Evolutionary conservation across 257 asterid species (phyloP).

Genomic region (Salvia miltiorrhiza): DNA sequence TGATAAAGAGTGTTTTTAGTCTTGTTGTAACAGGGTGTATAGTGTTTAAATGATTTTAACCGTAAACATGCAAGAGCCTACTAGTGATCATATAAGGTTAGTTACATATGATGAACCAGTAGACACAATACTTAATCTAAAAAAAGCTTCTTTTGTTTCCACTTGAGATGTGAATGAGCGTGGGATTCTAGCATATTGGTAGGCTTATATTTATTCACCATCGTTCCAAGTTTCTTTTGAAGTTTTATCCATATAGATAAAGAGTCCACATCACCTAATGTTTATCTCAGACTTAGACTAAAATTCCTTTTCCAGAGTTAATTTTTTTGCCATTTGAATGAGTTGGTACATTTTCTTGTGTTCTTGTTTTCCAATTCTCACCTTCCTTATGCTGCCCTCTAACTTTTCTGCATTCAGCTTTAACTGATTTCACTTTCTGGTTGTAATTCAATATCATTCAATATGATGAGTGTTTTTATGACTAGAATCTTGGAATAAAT

Average conservation of each 20-base stretch:
- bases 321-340: neutral
- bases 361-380: neutral
- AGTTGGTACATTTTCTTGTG: neutral
- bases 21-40: neutral
- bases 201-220: neutral
- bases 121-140: neutral
- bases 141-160: constrained; percentile 6
- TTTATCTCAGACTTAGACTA: neutral
- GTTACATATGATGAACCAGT: neutral
- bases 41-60: neutral
- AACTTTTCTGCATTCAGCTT: neutral
- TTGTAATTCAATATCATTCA: constrained; percentile 10
- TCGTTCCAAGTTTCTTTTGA: neutral
- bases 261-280: neutral
- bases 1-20: no score
- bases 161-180: neutral
- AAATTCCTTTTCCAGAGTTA: neutral
- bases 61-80: neutral
- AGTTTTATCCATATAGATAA: neutral
- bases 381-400: neutral
- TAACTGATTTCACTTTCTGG: neutral
- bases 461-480: neutral
- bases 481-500: constrained; percentile 7
- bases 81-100: neutral
- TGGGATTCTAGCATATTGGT: neutral